phyloP scores from a whole-genome alignment of 208 protist genomes.

The Tetramitus jugosus region DNA sequence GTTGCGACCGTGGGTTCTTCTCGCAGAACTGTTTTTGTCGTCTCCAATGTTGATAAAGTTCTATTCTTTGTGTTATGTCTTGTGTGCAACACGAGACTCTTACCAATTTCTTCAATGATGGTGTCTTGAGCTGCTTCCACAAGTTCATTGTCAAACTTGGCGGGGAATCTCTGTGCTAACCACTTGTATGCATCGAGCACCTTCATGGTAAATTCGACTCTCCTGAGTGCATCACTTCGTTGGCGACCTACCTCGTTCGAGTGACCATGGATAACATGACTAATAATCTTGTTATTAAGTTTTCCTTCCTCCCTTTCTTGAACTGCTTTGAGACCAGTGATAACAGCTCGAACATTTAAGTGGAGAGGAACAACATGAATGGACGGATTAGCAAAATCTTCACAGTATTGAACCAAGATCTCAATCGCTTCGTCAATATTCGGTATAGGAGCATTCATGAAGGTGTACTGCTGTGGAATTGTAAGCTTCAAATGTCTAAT shows the following conservation, averaged over 20 bases:
- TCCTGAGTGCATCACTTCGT: no score
- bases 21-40: no score
- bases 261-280: not conserved
- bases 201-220: not conserved
- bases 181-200: not conserved
- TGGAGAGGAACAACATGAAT: not conserved
- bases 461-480: not conserved
- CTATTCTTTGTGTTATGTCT: not conserved
- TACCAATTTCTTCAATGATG: not conserved
- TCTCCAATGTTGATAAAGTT: no score
- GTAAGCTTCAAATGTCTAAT: not conserved
- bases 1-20: no score
- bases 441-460: not conserved
- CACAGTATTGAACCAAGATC: not conserved
- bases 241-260: not conserved
- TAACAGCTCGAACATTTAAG: not conserved
- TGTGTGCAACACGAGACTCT: not conserved
- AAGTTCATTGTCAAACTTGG: not conserved
- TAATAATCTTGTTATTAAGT: slow-evolving; percentile 1
- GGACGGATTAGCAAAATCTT: not conserved
- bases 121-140: not conserved
- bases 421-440: not conserved
- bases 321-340: not conserved
- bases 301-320: no score
- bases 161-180: not conserved